Evolutionary conservation across 1,284 basidiomycete genomes (phyloP).

Genomic region (Nidula niveotomentosa): DNA sequence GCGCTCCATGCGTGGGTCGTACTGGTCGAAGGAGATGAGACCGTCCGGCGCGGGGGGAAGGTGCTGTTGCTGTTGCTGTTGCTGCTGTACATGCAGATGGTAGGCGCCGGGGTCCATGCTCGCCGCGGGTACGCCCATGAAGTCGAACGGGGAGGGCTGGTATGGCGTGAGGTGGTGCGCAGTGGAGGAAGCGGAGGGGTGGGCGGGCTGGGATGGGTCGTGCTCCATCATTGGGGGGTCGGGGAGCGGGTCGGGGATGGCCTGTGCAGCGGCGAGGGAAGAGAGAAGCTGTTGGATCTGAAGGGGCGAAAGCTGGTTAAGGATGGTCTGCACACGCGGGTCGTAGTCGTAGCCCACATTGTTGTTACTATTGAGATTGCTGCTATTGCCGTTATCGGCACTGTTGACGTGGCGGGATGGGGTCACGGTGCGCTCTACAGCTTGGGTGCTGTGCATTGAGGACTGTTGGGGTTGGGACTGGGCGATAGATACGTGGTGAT

Average conservation of each 20-base stretch:
- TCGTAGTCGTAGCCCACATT: slow-evolving; percentile 34
- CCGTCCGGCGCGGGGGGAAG: slow-evolving; percentile 20
- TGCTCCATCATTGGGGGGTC: background rate
- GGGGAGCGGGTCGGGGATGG: slow-evolving; percentile 18
- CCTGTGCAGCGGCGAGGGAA: slow-evolving; percentile 35
- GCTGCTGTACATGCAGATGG: slow-evolving; percentile 7
- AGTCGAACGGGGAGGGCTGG: slow-evolving; percentile 29
- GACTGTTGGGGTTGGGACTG: background rate
- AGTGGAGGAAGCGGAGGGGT: background rate
- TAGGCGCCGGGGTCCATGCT: slow-evolving; percentile 6
- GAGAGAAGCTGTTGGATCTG: slow-evolving; percentile 74
- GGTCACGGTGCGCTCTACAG: slow-evolving; percentile 1
- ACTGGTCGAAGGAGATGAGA: slow-evolving; percentile 35
- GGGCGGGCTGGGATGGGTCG: background rate
- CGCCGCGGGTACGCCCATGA: slow-evolving; percentile 9
- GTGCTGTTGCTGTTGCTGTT: background rate
- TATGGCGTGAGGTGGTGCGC: slow-evolving; percentile 20
- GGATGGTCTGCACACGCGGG: slow-evolving; percentile 57
- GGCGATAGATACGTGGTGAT: slow-evolving; percentile 7
- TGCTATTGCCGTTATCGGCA: slow-evolving; percentile 2
- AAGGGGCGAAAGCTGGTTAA: slow-evolving; percentile 63
- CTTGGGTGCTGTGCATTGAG: slow-evolving; percentile 1
- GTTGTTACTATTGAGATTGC: slow-evolving; percentile 13
- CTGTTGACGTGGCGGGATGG: background rate
- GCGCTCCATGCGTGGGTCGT: slow-evolving; percentile 33